Base-by-base conservation (phyloP, 1,139 yeast species). In the Saccharomycopsis crataegensis region DNA sequence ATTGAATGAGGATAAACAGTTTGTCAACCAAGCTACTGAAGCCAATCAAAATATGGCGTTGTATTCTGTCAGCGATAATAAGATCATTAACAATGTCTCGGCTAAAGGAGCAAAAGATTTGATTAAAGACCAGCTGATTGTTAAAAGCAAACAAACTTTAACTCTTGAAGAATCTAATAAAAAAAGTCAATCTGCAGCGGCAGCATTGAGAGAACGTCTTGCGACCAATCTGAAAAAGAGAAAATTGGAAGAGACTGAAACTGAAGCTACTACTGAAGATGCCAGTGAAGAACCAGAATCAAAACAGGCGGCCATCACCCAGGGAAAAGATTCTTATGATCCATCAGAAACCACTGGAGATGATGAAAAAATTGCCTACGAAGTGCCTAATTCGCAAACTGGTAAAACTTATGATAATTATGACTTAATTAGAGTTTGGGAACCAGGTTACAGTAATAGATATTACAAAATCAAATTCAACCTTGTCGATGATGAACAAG, bases 401-500 rank as follows among this genome's bases (percentile, higher is more conserved):
- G 62, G 65, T 44, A 69, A 70, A 36, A 65, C 65, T 12, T 60
- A 66, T 50, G 74, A 70, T 51, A 72, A 72, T 41, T 77, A 72
- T 43, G 95, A 86, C 60, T 74, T 75, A 16, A 83, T 91, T 37
- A 77, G 83, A 61, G 69, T 89, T 59, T 85, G 88, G 82, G 96
- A 89, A 64, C 84, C 94, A 0, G 99, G 99, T 0, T 93, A 88
- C 68, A 80, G 80, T 57, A 81, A 79, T 54, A 74, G 99, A 51
- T 93, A 93, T 68, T 94, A 94, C 65, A 74, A 77, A 54, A 75
- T 77, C 49, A 94, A 94, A 66, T 89, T 91, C 64, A 79, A 80
- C 59, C 76, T 82, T 16, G 63, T 70, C 6, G 73, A 75, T 8
- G 76, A 76, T 5, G 80, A 78, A 46, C 87, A 86, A 60, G 76